Evolutionary conservation across 352 stramenopile genomes (phyloP).

Genomic region (Pythium dissimile): DNA sequence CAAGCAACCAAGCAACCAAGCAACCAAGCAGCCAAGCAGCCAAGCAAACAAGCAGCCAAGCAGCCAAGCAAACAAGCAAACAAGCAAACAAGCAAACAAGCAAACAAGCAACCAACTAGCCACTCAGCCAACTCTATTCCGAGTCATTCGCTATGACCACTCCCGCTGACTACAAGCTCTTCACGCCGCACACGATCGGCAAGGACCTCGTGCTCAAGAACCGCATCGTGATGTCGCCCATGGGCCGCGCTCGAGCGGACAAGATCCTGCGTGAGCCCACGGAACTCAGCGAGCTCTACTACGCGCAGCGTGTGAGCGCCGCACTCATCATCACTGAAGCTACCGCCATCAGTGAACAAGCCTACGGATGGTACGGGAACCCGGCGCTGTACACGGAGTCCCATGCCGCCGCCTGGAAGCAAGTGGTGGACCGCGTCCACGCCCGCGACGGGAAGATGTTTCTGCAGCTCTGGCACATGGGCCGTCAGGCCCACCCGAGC

Average conservation of each 20-base stretch:
- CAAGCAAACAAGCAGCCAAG: no score
- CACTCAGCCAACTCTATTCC: no score
- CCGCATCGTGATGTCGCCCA: constrained; percentile 33
- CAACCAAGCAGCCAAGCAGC: no score
- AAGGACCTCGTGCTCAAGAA: constrained; percentile 16
- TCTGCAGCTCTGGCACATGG: constrained; percentile 70
- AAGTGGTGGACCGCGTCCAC: neutral
- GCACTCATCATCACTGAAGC: constrained; percentile 36
- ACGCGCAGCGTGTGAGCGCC: constrained; percentile 21
- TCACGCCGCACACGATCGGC: constrained; percentile 8
- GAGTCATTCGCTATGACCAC: neutral
- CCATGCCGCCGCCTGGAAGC: constrained; percentile 9
- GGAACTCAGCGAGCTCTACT: neutral
- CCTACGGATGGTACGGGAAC: constrained; percentile 13
- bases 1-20: no score
- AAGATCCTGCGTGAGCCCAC: neutral
- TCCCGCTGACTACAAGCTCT: constrained; percentile 26
- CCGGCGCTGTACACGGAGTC: constrained; percentile 25
- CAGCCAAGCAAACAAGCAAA: no score
- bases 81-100: no score
- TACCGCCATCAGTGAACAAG: constrained; percentile 1
- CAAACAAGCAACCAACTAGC: no score
- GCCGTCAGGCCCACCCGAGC: constrained; percentile 36
- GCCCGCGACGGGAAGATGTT: constrained; percentile 22
- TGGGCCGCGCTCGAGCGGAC: constrained; percentile 22